phyloP scores from a whole-genome alignment of 805 yeast genomes.

The Deakozyma indianensis region DNA sequence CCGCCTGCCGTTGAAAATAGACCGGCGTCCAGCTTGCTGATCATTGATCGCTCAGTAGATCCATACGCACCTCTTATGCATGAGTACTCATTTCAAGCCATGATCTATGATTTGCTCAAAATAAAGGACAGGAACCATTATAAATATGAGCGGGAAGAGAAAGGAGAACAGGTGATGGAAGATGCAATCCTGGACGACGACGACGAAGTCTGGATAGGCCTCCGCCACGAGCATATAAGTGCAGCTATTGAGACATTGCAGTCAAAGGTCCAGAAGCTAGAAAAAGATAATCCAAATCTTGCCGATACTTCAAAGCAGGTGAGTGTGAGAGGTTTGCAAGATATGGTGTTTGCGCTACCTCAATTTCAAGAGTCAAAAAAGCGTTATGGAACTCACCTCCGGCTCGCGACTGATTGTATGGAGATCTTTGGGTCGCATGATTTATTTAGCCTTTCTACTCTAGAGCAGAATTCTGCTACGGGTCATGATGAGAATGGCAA shows the following conservation, averaged over 20 bases:
- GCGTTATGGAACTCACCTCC: slow-evolving; percentile 21
- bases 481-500: slow-evolving; percentile 57
- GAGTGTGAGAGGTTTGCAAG: slow-evolving; percentile 55
- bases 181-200: slow-evolving; percentile 37
- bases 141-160: slow-evolving; percentile 32
- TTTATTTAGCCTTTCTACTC: slow-evolving; percentile 60
- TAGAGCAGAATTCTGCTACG: slow-evolving; percentile 71
- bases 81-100: slow-evolving; percentile 83
- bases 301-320: slow-evolving; percentile 53
- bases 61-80: slow-evolving; percentile 72
- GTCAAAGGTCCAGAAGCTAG: slow-evolving; percentile 46
- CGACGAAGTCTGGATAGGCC: slow-evolving; percentile 58
- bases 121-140: slow-evolving; percentile 31
- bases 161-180: slow-evolving; percentile 27
- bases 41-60: slow-evolving; percentile 77
- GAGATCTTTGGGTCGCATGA: slow-evolving; percentile 40
- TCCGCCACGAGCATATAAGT: slow-evolving; percentile 62
- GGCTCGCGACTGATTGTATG: slow-evolving; percentile 45
- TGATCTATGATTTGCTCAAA: slow-evolving; percentile 65
- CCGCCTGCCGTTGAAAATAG: slow-evolving; percentile 34
- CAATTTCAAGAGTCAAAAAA: slow-evolving; percentile 22
- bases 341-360: slow-evolving; percentile 39
- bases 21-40: slow-evolving; percentile 58
- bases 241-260: slow-evolving; percentile 54
- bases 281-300: slow-evolving; percentile 59